Evolutionary conservation across 306 rosid species (phyloP).

Genomic region (Citrullus mucosospermus): DNA sequence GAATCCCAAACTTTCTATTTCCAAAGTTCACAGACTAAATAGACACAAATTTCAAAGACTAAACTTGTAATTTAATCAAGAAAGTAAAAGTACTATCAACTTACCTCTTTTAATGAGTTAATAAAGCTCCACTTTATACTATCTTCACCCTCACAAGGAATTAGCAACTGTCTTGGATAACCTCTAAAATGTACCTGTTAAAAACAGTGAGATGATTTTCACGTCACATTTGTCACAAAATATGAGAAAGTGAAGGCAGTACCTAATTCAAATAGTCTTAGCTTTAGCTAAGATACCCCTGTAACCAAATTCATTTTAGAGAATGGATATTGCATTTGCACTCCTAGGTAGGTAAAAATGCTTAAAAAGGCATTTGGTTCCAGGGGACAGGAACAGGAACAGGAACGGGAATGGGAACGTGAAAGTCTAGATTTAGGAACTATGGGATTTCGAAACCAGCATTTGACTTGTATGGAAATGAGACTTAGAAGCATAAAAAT

Average conservation of each 20-base stretch:
- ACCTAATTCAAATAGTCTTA: background rate
- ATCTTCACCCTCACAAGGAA: constrained; percentile 93
- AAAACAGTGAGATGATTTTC: background rate
- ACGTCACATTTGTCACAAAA: background rate
- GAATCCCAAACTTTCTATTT: too few species aligned
- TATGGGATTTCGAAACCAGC: background rate
- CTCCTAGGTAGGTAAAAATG: background rate
- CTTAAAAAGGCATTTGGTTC: background rate
- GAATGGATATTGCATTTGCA: background rate
- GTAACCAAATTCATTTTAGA: background rate
- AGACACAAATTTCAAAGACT: too few species aligned
- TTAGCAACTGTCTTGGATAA: constrained; percentile 59
- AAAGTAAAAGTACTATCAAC: constrained; percentile 5
- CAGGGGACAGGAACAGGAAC: too few species aligned
- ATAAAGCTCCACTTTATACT: constrained; percentile 84
- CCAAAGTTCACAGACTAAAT: too few species aligned
- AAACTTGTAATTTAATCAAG: too few species aligned
- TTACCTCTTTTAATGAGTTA: constrained; percentile 91
- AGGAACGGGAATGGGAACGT: background rate
- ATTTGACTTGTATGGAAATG: background rate
- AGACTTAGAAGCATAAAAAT: background rate
- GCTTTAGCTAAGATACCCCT: background rate
- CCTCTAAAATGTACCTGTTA: constrained; percentile 68
- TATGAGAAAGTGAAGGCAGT: background rate
- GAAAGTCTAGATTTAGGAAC: background rate